phyloP scores from a whole-genome alignment of 352 stramenopile genomes.

The Phytopythium cucurbitacearum region DNA sequence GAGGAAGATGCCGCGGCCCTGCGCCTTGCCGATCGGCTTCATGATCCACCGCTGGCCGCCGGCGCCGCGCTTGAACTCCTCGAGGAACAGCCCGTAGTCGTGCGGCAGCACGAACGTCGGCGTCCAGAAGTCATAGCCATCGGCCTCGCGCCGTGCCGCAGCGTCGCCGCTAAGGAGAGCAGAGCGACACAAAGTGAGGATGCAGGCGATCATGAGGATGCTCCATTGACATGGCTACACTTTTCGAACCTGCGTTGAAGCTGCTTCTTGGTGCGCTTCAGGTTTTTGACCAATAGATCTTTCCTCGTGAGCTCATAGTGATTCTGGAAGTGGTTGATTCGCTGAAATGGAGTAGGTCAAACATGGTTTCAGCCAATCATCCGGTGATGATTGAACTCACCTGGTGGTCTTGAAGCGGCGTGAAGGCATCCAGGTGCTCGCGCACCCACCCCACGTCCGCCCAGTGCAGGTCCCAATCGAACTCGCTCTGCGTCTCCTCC shows the following conservation, averaged over 20 bases:
- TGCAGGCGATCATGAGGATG: neutral
- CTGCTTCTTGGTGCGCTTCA: slow-evolving; percentile 85
- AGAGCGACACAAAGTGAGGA: neutral
- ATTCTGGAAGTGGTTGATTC: slow-evolving; percentile 93
- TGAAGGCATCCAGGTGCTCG: slow-evolving; percentile 65
- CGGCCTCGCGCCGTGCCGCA: slow-evolving; percentile 18
- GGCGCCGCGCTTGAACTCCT: slow-evolving; percentile 90
- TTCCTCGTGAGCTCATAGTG: slow-evolving; percentile 93
- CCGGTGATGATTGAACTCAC: slow-evolving; percentile 17
- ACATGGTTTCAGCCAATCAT: slow-evolving; percentile 20
- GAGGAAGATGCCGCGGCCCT: slow-evolving; percentile 93
- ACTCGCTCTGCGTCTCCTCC: slow-evolving; percentile 68
- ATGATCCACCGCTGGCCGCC: slow-evolving; percentile 94
- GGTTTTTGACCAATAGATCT: slow-evolving; percentile 94
- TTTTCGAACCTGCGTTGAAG: slow-evolving; percentile 77
- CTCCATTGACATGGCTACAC: neutral
- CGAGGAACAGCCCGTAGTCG: slow-evolving; percentile 94
- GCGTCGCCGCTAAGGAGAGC: slow-evolving; percentile 11
- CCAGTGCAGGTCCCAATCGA: slow-evolving; percentile 86
- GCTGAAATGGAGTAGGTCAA: slow-evolving; percentile 20
- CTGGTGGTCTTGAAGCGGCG: slow-evolving; percentile 56
- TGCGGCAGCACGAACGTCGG: slow-evolving; percentile 91
- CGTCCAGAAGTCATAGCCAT: slow-evolving; percentile 89
- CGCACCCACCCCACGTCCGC: slow-evolving; percentile 81
- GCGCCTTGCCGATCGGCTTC: slow-evolving; percentile 92